Conservation (phyloP, 257 asterid species). For the Fraxinus quadrangulata region DNA sequence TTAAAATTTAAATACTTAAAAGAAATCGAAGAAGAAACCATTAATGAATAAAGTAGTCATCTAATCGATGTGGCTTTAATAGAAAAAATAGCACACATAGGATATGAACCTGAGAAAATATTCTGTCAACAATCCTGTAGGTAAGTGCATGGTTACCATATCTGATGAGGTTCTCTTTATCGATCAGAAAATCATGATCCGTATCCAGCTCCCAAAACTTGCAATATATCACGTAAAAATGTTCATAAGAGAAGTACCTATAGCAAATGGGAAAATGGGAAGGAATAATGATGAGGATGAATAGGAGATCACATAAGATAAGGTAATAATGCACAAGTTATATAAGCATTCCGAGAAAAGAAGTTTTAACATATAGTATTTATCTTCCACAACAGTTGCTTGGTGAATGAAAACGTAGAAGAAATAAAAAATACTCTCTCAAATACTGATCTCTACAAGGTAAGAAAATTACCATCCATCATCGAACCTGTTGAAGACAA, state of each 20-base stretch:
- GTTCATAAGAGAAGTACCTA: constrained; percentile 99
- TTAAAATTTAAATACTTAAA: constrained; percentile 29
- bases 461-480: neutral
- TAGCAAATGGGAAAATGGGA: constrained; percentile 30
- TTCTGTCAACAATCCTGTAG: constrained; percentile 96
- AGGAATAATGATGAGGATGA: constrained; percentile 15
- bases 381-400: constrained; percentile 10
- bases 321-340: neutral
- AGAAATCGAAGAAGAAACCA: constrained; percentile 19
- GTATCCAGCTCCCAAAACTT: constrained; percentile 99
- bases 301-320: constrained; percentile 12
- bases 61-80: constrained; percentile 23
- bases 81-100: constrained; percentile 30
- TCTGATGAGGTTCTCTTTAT: constrained; percentile 95
- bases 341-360: neutral
- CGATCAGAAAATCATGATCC: constrained; percentile 96
- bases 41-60: constrained; percentile 18
- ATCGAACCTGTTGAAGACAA: too few relatives aligned
- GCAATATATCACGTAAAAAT: constrained; percentile 99
- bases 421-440: neutral
- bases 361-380: neutral
- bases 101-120: constrained; percentile 87
- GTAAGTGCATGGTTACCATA: constrained; percentile 99
- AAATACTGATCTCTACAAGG: constrained; percentile 17
- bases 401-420: constrained; percentile 8